phyloP scores from a whole-genome alignment of 352 stramenopile genomes.

The Phytophthora multivora region DNA sequence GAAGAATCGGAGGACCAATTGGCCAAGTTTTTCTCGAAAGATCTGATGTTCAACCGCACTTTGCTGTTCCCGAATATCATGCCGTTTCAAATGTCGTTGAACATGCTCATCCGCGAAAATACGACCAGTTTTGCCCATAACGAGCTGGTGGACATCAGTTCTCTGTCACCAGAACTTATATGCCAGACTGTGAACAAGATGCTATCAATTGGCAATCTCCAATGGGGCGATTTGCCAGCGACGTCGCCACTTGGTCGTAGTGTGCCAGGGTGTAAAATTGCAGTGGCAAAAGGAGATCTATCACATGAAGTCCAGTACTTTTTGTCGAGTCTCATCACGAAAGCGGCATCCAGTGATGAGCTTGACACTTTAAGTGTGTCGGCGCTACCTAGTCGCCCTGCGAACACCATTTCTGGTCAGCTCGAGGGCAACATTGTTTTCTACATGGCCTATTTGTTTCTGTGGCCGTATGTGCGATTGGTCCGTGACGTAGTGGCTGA shows the following conservation, averaged over 20 bases:
- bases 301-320: conserved; percentile 38
- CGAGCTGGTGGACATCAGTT: conserved; percentile 3
- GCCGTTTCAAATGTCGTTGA: conserved; percentile 60
- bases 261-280: conserved; percentile 36
- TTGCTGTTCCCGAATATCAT: conserved; percentile 55
- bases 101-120: conserved; percentile 49
- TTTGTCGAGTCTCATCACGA: conserved; percentile 38
- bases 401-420: conserved; percentile 43
- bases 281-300: conserved; percentile 25
- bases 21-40: conserved; percentile 45
- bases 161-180: conserved; percentile 15
- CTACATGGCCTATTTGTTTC: conserved; percentile 75
- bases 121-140: conserved; percentile 8
- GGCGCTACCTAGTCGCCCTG: conserved; percentile 47
- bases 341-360: conserved; percentile 37
- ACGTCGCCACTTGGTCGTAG: conserved; percentile 38
- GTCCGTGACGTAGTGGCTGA: conserved; percentile 89
- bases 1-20: conserved; percentile 37
- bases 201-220: conserved; percentile 39
- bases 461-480: conserved; percentile 88
- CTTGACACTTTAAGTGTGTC: conserved; percentile 48
- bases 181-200: conserved; percentile 58
- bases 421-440: conserved; percentile 75
- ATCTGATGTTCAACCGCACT: conserved; percentile 29
- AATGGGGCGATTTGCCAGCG: conserved; percentile 51